Base-by-base conservation (phyloP, 202 grass and related monocot species). In the Dendrocalamus latiflorus region DNA sequence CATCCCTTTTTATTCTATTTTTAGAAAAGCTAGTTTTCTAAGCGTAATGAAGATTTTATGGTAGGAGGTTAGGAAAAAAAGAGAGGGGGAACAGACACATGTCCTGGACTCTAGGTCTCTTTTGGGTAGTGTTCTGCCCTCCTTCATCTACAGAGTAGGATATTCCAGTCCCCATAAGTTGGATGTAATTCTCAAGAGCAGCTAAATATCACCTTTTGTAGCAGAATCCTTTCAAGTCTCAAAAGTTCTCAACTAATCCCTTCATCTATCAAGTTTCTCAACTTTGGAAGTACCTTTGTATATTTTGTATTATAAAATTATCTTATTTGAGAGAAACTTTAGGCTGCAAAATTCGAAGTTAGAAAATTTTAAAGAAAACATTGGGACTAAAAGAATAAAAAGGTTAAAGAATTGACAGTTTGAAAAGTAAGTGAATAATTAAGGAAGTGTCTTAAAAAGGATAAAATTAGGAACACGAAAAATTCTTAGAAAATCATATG, bases 211-310 rank as follows among this genome's bases (percentile, higher is more conserved):
- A 77, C 4, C 6, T 77, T 51, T 76, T 53, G 12, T 81, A 21
- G 15, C 17, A 53, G 10, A 48, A 22, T 81, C 33, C 20, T 75
- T 78, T 84, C 14, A 65, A 85, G 1, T 84, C 61, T 72, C 41
- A 33, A 80, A 80, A 36, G 9, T 63, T 80, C 43, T 84, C 13
- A 68, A 7, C 18, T 33, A 42, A 84, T 21, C 38, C 38, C 47
- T 65, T 78, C 4, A 4, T 1, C 0, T 68, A 7, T 60, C 56
- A 57, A 54, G 21, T 48, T 88, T 47, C 8, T 47, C 36, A 53
- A 45, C 43, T 15, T 18, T 20, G 37, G 33, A 68, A 84, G 25
- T 34, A 48, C 12, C 24, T 70, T 26, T 9, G 24, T 70, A 1
- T 17, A 74, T 58, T 37, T 61, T 6, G 9, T n/a, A 61, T 80